Base-by-base conservation (phyloP, 2,329 filamentous ascomycete genomes). In the Rosellinia necatrix region DNA sequence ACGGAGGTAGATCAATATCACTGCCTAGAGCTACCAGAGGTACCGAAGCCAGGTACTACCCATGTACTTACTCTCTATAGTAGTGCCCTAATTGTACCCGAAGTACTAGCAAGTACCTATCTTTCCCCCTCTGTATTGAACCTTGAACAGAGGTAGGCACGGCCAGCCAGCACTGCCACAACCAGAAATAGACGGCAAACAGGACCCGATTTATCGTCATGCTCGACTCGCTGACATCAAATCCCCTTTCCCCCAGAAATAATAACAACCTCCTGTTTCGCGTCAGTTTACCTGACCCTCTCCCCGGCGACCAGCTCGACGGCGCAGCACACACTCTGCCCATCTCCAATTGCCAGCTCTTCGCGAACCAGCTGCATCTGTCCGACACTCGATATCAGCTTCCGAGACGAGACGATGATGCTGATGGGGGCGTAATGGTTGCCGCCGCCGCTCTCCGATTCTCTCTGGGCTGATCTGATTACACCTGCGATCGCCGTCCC, bases 401-500 rank as follows among this genome's bases (percentile, higher is more conserved):
- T 63, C 57, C 56, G 64, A 55, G 56, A 69, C n/a, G n/a, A n/a
- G n/a, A n/a, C n/a, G n/a, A n/a, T n/a, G n/a, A n/a, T n/a, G n/a
- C n/a, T 59, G 60, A 66, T 66, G 65, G 56, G 62, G 65, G 60
- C 65, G 63, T 68, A 67, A 64, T 59, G 63, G 60, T 63, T 62
- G 61, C 61, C 59, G 53, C 54, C 32, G 53, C 56, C 60, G 57
- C 51, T 59, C 54, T 56, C 50, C 58, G 55, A 47, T 50, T 61
- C 43, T 50, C 37, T 48, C 19, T 49, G 59, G 61, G 59, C 52
- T 50, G 60, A 64, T 61, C 52, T 50, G 60, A 64, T 61, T 53
- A 44, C 49, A 59, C 51, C 25, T 52, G 37, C 47, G n/a, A 51
- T 48, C 55, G 44, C 56, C 38, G 34, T 34, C 40, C 41, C 34